These are phyloP conservation scores for Tylopilus orsonianus DNA, from an alignment of 1,284 basidiomycete species.

Conservation along the genomic window DNA sequence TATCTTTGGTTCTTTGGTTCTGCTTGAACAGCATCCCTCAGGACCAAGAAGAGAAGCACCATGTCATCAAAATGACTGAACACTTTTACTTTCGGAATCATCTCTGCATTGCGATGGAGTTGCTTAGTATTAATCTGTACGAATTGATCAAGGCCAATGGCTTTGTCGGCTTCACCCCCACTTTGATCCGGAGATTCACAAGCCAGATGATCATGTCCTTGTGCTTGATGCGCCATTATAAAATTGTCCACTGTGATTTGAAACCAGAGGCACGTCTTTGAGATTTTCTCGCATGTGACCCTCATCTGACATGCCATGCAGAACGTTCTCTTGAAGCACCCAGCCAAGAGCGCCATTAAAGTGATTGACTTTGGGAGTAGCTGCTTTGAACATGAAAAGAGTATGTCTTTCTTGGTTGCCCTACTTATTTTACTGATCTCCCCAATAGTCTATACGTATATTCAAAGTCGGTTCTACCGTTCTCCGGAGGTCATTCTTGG, in stretches of 20 bases:
- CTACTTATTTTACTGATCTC: constrained; percentile 15
- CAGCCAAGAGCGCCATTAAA: constrained; percentile 94
- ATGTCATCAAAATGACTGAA: constrained; percentile 98
- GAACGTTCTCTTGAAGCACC: constrained; percentile 95
- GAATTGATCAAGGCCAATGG: constrained; percentile 99
- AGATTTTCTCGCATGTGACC: neutral
- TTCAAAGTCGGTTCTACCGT: constrained; percentile 95
- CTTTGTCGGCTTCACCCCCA: constrained; percentile 95
- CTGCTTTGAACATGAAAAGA: constrained; percentile 98
- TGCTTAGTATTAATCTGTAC: constrained; percentile 98
- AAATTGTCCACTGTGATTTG: constrained; percentile 98
- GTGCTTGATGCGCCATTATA: constrained; percentile 91
- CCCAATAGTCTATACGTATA: constrained; percentile 88
- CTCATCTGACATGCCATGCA: constrained; percentile 35
- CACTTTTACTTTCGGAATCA: constrained; percentile 98
- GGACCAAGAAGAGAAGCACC: constrained; percentile 96
- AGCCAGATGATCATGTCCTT: constrained; percentile 93
- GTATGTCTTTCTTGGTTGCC: constrained; percentile 48
- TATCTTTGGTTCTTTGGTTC: constrained; percentile 3
- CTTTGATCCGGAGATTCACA: constrained; percentile 93
- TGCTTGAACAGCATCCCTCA: constrained; percentile 34
- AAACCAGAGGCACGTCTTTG: constrained; percentile 83
- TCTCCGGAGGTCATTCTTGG: constrained; percentile 94
- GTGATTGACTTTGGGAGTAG: constrained; percentile 99
- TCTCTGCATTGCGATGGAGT: constrained; percentile 97